Conservation (phyloP, 495 filamentous ascomycete genomes). For the Hypoxylon perforatum region DNA sequence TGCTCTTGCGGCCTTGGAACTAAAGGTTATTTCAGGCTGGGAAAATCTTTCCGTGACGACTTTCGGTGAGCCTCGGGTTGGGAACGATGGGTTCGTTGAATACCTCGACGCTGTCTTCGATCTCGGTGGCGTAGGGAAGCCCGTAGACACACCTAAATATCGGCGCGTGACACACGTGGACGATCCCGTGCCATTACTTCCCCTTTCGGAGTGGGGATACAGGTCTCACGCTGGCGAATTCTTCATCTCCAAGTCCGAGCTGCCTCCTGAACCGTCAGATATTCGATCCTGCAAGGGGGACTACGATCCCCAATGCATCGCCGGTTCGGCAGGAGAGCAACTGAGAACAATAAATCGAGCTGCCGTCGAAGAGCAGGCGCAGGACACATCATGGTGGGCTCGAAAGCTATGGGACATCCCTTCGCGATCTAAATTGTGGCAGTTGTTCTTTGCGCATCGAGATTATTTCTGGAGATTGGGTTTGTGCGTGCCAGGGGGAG, state of each 20-base stretch:
- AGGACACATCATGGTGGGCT: constrained; percentile 29
- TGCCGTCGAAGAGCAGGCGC: constrained; percentile 30
- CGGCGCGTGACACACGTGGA: constrained; percentile 85
- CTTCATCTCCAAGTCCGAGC: constrained; percentile 75
- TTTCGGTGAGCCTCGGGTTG: constrained; percentile 89
- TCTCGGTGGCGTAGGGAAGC: constrained; percentile 45
- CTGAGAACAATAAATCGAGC: constrained; percentile 29
- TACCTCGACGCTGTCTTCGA: constrained; percentile 77
- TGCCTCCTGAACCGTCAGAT: constrained; percentile 75
- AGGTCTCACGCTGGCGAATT: constrained; percentile 85
- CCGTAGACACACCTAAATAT: constrained; percentile 60
- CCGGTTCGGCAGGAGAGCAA: constrained; percentile 59
- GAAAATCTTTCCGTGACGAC: constrained; percentile 79
- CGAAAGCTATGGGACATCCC: constrained; percentile 60
- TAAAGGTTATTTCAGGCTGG: constrained; percentile 64
- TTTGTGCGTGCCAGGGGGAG: constrained; percentile 86
- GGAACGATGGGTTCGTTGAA: constrained; percentile 75
- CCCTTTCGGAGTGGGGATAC: constrained; percentile 88
- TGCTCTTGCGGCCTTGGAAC: constrained; percentile 83
- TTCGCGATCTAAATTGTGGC: constrained; percentile 78
- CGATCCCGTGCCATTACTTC: constrained; percentile 91
- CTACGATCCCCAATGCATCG: constrained; percentile 76
- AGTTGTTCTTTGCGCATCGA: constrained; percentile 92
- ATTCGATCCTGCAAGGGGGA: constrained; percentile 77
- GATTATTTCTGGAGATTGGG: constrained; percentile 97